Percentiles rank a stretch among this genome's conserved stretches.
Evolutionary conservation across 768 basidiomycete genomes (phyloP).

Genomic region (Termitomyces sp.): DNA sequence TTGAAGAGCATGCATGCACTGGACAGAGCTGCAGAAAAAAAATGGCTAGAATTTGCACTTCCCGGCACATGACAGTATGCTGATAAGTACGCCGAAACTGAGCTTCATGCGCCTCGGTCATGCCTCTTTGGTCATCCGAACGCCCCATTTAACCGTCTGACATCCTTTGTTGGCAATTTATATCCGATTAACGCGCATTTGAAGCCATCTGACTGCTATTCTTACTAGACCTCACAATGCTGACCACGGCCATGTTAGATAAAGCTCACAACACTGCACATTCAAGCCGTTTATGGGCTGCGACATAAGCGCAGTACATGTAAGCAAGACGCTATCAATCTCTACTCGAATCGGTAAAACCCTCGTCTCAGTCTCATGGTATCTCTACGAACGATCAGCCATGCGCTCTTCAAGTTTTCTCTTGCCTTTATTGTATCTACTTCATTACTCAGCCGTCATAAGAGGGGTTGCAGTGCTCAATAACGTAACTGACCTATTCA

Average conservation of each 20-base stretch:
- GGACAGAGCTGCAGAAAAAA: too few species aligned
- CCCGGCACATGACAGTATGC: too few species aligned
- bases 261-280: background rate
- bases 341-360: background rate
- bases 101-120: background rate
- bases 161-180: background rate
- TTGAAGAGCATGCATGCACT: too few species aligned
- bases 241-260: background rate
- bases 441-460: background rate
- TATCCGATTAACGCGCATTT: background rate
- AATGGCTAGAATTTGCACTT: too few species aligned
- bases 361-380: background rate
- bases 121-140: background rate
- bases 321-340: background rate
- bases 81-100: background rate
- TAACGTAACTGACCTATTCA: slow-evolving; percentile 15
- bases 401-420: background rate
- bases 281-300: background rate
- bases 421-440: background rate
- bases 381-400: background rate
- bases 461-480: slow-evolving; percentile 12
- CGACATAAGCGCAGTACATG: background rate
- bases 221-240: background rate
- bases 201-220: background rate
- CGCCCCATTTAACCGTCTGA: background rate